Evolutionary conservation across 345 rosid genomes (phyloP).

Genomic region (Kandelia obovata): DNA sequence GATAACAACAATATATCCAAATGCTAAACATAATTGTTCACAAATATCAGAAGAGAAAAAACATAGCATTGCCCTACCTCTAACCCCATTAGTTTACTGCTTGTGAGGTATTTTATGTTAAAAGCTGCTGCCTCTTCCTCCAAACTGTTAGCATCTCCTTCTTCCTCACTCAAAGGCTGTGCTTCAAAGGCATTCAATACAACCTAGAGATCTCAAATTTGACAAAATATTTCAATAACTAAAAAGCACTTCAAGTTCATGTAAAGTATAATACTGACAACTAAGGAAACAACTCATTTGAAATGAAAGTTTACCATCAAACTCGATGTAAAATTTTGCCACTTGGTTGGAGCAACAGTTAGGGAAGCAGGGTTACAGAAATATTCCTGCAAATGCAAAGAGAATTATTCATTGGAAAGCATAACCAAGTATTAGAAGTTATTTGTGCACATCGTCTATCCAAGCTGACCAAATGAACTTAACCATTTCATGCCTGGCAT

Average conservation of each 20-base stretch:
- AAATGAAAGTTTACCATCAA: constrained; percentile 52
- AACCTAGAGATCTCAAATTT: constrained; percentile 49
- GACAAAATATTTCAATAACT: constrained; percentile 9
- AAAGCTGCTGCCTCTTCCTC: constrained; percentile 94
- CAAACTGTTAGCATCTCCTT: constrained; percentile 81
- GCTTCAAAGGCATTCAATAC: constrained; percentile 91
- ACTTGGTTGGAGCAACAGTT: constrained; percentile 59
- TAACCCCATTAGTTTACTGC: constrained; percentile 97
- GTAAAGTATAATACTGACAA: no score
- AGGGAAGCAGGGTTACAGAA: constrained; percentile 89
- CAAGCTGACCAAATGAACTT: no score
- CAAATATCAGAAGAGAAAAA: constrained; percentile 1
- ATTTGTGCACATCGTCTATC: neutral
- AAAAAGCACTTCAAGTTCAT: neutral
- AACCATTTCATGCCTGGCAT: no score
- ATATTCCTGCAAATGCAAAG: constrained; percentile 58
- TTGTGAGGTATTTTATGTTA: constrained; percentile 90
- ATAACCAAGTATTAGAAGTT: neutral
- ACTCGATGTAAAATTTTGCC: constrained; percentile 88
- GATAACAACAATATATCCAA: constrained; percentile 10
- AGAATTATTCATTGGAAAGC: neutral
- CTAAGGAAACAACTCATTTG: neutral
- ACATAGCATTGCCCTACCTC: constrained; percentile 45
- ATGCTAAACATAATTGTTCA: constrained; percentile 10
- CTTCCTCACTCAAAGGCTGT: constrained; percentile 97